Conservation (phyloP, 306 rosid species). For the Castanea mollissima region DNA sequence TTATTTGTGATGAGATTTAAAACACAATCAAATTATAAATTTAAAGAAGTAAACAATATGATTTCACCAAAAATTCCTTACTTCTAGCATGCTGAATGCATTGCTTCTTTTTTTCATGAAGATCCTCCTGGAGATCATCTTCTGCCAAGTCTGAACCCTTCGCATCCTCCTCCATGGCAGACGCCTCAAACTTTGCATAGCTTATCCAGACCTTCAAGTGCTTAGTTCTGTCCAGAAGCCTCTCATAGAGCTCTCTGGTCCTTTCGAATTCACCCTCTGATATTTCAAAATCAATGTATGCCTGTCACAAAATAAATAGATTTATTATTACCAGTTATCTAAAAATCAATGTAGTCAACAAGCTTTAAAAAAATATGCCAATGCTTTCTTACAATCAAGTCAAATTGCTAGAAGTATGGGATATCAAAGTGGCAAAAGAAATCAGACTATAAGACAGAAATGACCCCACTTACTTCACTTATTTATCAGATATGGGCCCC, state of each 20-base stretch:
- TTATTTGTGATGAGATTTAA: background rate
- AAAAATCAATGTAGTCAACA: too few species aligned
- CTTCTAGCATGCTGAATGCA: constrained; percentile 74
- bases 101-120: constrained; percentile 49
- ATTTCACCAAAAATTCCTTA: constrained; percentile 32
- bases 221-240: constrained; percentile 89
- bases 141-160: constrained; percentile 31
- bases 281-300: constrained; percentile 82
- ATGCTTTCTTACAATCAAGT: too few species aligned
- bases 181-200: constrained; percentile 79
- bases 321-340: background rate
- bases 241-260: constrained; percentile 77
- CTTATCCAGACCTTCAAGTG: constrained; percentile 95
- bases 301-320: constrained; percentile 45
- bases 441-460: background rate
- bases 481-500: background rate
- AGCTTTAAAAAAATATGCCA: too few species aligned
- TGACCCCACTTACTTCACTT: background rate
- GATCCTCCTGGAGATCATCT: constrained; percentile 7
- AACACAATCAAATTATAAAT: constrained; percentile 7
- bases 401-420: background rate
- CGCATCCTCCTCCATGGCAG: constrained; percentile 34
- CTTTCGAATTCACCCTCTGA: constrained; percentile 80
- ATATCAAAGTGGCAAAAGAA: background rate
- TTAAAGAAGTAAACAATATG: constrained; percentile 1